Evolutionary conservation across 257 asterid genomes (phyloP), one percentile per base, ranked within the genome.

Genomic region (Henckelia pumila): DNA sequence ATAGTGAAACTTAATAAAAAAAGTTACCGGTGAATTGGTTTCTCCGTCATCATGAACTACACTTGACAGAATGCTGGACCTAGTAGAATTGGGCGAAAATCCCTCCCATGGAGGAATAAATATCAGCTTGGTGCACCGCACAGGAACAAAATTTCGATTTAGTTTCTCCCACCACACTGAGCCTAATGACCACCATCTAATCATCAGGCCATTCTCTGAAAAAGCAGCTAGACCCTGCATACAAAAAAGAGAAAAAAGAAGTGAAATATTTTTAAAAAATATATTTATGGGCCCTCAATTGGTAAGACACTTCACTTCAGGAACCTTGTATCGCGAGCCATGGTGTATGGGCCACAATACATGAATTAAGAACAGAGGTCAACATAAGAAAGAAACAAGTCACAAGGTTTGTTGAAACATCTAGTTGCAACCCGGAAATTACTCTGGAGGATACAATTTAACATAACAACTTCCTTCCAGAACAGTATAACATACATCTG

Each of bases 161-260:
- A 93, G 88, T 79, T 86, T 93, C 85, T 93, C 97, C 97, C 96
- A 90, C 99, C 99, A 93, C 68, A 83, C 92, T 63, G 92, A 85
- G 76, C 86, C 97, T 73, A 88, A 73, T 30, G 99, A 90, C 99
- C 99, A 93, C 99, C 99, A 90, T 80, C 96, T 83, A 63, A 93
- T 86, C 91, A 90, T 76, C 88, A 90, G 70, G 28, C 95, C 99
- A 53, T 83, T 82, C 85, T 93, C 99, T 25, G 99, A 90, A 78
- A 93, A 93, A 64, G 96, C 96, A 77, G 91, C 88, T 65, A 90
- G 65, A 35, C 99, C 99, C 99, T 93, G 89, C 76, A 75, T 44
- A 44, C 52, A 26, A 56, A 73, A 47, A 55, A 71, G 63, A 20
- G 63, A 69, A 68, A 56, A 33, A 47, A 20, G 56, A 26, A 56